Evolutionary conservation across 2,329 filamentous ascomycete genomes (phyloP).

Genomic region (Achaetomium macrosporum): DNA sequence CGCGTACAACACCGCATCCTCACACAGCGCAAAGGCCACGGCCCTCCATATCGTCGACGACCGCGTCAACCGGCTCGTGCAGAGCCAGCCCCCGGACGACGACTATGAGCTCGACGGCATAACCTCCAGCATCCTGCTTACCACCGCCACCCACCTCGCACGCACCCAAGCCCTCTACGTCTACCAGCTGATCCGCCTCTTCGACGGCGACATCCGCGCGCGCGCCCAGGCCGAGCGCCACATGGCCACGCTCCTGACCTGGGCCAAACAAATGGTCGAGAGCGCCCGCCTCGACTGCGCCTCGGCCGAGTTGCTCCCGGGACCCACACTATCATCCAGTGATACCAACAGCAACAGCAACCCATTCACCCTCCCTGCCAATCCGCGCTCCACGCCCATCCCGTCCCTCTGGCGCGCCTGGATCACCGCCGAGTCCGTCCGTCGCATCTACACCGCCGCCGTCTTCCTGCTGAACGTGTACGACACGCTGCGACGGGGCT

Average conservation of each 20-base stretch:
- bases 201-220: constrained; percentile 43
- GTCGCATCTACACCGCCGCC: neutral
- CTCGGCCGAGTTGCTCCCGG: neutral
- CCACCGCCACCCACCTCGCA: constrained; percentile 30
- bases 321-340: too few species aligned
- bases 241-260: neutral
- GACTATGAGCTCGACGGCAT: neutral
- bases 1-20: neutral
- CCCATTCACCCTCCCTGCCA: neutral
- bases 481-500: neutral
- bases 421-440: neutral
- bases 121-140: neutral
- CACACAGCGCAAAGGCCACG: neutral
- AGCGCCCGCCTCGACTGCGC: neutral
- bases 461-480: neutral
- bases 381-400: neutral
- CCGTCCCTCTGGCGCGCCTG: neutral
- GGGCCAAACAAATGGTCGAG: neutral
- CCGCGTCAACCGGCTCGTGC: neutral
- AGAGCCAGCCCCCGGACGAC: neutral
- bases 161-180: constrained; percentile 44
- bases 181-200: constrained; percentile 46
- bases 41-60: neutral
- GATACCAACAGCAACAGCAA: neutral
- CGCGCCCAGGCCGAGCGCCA: constrained; percentile 33